Base-by-base conservation (phyloP, 2,329 filamentous ascomycete genomes). In the Talaromyces sp. region DNA sequence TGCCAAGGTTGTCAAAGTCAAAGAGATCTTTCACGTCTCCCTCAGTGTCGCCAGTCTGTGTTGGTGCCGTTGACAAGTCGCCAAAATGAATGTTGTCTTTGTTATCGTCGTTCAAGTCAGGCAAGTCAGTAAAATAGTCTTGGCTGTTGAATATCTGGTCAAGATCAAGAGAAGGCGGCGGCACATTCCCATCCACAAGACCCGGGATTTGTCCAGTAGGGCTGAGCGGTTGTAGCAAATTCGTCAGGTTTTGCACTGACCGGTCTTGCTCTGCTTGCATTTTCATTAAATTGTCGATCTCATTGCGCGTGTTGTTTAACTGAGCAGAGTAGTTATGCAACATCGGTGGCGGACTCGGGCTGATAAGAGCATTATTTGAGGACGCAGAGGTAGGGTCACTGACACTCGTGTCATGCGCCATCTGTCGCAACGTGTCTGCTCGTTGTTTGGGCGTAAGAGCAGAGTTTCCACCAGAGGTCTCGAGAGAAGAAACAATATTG, bases 171-270 rank as follows among this genome's bases (percentile, higher is more conserved):
- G 75, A 72, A 1, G 77, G 76, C 27, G 76, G 76, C 5, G 73
- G 75, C 2, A 81, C 71, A 38, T 68, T 73, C 14, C 71, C 72
- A 41, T 77, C 75, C 35, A 67, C 69, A 5, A 95, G 73, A 4
- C 90, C 90, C 1, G 91, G 89, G 38, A 96, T 90, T 17, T 84
- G 83, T 4, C 91, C 91, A 0, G 86, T 90, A 0, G 92, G 92
- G 68, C 88, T 93, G 13, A 96, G 81, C 0, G 92, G 92, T 7
- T 89, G 87, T 8, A 97, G 82, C 17, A 91, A 78, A 59, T 85
- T 86, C 56, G 86, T 86, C 10, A 97, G 80, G 61, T 90, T 86
- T 63, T 90, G 85, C 1, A 97, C 89, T 55, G 89, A 89, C 54
- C 83, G 83, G 62, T 89, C 87, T 69, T 96, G 92, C 62, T 93